phyloP scores from a whole-genome alignment of 2,329 filamentous ascomycete genomes.

The Dactylellina haptotyla region DNA sequence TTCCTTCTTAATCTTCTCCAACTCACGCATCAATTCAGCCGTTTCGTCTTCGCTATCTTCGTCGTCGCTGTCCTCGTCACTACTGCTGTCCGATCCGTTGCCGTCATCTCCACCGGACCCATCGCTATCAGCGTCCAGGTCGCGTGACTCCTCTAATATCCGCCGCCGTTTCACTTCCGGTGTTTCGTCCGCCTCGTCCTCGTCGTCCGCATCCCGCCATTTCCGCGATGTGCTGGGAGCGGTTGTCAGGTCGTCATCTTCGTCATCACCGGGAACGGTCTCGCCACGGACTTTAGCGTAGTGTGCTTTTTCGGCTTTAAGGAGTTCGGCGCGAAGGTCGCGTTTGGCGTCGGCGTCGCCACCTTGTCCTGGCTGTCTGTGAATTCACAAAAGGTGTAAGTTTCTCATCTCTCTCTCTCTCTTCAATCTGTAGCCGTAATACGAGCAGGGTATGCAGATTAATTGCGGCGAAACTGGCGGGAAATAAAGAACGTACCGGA shows the following conservation, averaged over 20 bases:
- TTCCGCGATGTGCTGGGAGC: constrained; percentile 50
- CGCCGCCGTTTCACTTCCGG: constrained; percentile 82
- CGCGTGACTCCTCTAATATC: constrained; percentile 85
- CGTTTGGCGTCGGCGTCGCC: constrained; percentile 76
- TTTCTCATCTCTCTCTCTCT: background rate
- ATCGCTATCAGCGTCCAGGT: constrained; percentile 84
- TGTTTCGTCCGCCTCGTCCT: constrained; percentile 70
- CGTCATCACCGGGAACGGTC: constrained; percentile 63
- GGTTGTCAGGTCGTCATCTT: constrained; percentile 63
- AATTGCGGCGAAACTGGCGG: background rate
- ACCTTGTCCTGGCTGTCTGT: constrained; percentile 84
- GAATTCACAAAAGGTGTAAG: background rate
- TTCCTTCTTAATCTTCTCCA: constrained; percentile 93
- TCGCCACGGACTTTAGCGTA: constrained; percentile 77
- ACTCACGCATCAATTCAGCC: constrained; percentile 87
- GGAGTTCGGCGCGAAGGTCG: constrained; percentile 88
- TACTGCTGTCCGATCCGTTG: constrained; percentile 59
- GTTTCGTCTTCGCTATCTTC: constrained; percentile 83
- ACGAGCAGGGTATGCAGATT: no score
- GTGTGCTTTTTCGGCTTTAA: constrained; percentile 87
- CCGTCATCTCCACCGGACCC: constrained; percentile 61
- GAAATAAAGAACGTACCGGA: constrained; percentile 69
- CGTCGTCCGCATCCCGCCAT: constrained; percentile 63
- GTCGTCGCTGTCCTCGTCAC: constrained; percentile 65
- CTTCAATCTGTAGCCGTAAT: background rate